Evolutionary conservation across 1,284 basidiomycete species (phyloP).

Genomic region (Moesziomyces antarcticus): DNA sequence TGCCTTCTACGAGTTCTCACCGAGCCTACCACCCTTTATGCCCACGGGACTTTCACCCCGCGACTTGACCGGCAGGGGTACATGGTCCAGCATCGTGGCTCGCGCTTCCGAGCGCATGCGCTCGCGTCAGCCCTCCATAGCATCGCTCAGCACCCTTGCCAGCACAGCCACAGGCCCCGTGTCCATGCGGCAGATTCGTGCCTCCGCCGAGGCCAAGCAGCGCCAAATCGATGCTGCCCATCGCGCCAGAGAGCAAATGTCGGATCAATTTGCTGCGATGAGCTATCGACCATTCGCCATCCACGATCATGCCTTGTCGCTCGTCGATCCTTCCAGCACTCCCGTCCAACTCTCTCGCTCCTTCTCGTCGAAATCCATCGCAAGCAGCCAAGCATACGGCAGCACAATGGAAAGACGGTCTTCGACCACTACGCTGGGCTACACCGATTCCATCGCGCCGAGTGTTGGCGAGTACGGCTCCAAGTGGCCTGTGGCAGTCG

Average conservation of each 20-base stretch:
- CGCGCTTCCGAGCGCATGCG: slow-evolving; percentile 32
- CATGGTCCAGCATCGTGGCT: slow-evolving; percentile 58
- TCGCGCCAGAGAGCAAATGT: slow-evolving; percentile 37
- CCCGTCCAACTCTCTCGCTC: slow-evolving; percentile 9
- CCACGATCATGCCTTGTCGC: slow-evolving; percentile 41
- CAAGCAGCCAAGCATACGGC: background rate
- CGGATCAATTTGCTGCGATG: slow-evolving; percentile 33
- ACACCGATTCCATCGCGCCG: slow-evolving; percentile 10
- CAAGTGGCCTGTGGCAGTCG: slow-evolving; percentile 44
- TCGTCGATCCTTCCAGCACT: slow-evolving; percentile 7
- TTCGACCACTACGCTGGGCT: slow-evolving; percentile 13
- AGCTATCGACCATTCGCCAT: slow-evolving; percentile 53
- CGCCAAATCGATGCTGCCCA: slow-evolving; percentile 30
- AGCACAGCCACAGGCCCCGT: slow-evolving; percentile 35
- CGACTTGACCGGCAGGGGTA: slow-evolving; percentile 55
- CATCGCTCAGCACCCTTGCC: slow-evolving; percentile 22
- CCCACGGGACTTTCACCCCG: slow-evolving; percentile 42
- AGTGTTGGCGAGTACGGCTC: slow-evolving; percentile 27
- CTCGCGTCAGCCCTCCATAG: slow-evolving; percentile 33
- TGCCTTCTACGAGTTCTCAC: slow-evolving; percentile 57
- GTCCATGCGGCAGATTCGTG: slow-evolving; percentile 50
- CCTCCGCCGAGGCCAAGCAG: slow-evolving; percentile 42
- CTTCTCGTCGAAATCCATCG: slow-evolving; percentile 2
- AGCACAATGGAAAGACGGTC: slow-evolving; percentile 11
- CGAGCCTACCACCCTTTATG: slow-evolving; percentile 58